Evolutionary conservation across 495 filamentous ascomycete genomes (phyloP).

Genomic region (Xylaria telfairii): DNA sequence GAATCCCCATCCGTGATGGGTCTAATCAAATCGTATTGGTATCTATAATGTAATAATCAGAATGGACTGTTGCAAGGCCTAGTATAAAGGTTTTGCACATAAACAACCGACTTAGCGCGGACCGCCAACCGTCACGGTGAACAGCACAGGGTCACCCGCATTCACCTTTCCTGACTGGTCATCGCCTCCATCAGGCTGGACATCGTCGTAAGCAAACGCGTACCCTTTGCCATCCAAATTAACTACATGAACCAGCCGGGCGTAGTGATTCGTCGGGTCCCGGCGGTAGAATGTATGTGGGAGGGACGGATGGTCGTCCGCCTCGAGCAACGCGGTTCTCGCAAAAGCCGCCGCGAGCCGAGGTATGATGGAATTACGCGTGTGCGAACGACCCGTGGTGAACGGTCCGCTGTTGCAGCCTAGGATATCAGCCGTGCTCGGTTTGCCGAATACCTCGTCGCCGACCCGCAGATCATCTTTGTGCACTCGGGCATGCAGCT

Average conservation of each 20-base stretch:
- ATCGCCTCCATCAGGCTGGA: constrained; percentile 62
- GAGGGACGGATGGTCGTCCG: constrained; percentile 57
- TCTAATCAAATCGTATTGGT: not conserved
- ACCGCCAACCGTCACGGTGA: constrained; percentile 74
- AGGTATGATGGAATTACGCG: constrained; percentile 66
- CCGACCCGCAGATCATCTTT: constrained; percentile 42
- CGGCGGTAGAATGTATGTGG: constrained; percentile 61
- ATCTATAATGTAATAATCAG: not conserved
- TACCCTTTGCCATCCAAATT: constrained; percentile 74
- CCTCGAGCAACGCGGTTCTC: constrained; percentile 62
- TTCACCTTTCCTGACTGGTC: constrained; percentile 73
- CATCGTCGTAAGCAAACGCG: constrained; percentile 84
- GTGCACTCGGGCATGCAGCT: constrained; percentile 34
- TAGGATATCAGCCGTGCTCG: constrained; percentile 70
- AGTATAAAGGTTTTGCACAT: not conserved
- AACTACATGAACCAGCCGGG: constrained; percentile 68
- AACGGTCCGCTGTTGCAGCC: constrained; percentile 77
- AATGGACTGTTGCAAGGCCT: not conserved
- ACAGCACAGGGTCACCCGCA: constrained; percentile 62
- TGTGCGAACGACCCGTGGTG: constrained; percentile 55
- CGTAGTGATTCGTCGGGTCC: constrained; percentile 73
- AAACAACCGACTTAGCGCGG: constrained; percentile 1
- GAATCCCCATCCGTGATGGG: not conserved
- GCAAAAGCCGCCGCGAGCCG: constrained; percentile 74
- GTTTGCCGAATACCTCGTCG: constrained; percentile 60